These are phyloP conservation scores for Tetrapisispora nanseiensis DNA, from an alignment of 805 yeast genomes.

Conservation along the genomic window DNA sequence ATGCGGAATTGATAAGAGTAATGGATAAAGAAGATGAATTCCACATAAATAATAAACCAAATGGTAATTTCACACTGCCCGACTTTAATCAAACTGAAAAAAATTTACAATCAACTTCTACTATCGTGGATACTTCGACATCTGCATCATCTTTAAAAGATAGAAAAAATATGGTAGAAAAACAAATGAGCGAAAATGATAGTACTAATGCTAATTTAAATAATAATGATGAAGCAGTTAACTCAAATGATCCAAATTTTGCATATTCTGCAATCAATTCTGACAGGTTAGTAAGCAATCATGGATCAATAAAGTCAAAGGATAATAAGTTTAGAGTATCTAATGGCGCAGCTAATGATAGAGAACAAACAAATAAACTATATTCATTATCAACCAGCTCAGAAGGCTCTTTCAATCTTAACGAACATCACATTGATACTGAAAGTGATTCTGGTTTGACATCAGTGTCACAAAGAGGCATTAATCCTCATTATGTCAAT, in stretches of 20 bases:
- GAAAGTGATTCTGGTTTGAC: constrained; percentile 55
- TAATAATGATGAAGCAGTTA: background rate
- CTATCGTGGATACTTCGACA: background rate
- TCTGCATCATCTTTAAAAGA: background rate
- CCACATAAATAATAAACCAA: background rate
- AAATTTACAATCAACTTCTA: background rate
- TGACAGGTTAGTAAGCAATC: constrained; percentile 4
- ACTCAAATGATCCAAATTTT: constrained; percentile 5
- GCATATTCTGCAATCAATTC: constrained; percentile 19
- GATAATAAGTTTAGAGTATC: background rate
- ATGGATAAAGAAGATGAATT: constrained; percentile 1
- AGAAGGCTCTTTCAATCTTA: constrained; percentile 1
- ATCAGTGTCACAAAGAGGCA: constrained; percentile 68
- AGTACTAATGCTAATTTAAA: background rate
- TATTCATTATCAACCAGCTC: constrained; percentile 1
- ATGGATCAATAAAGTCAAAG: background rate
- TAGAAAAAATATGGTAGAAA: background rate
- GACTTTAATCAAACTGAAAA: constrained; percentile 6
- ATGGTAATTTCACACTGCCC: constrained; percentile 3
- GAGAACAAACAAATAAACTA: background rate
- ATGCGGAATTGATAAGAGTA: constrained; percentile 1
- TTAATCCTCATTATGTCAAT: constrained; percentile 45
- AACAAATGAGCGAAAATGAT: constrained; percentile 2
- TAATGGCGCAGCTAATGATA: background rate
- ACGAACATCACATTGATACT: constrained; percentile 2